phyloP scores from a whole-genome alignment of 2,329 filamentous ascomycete genomes.

The Pseudogymnoascus sp. region DNA sequence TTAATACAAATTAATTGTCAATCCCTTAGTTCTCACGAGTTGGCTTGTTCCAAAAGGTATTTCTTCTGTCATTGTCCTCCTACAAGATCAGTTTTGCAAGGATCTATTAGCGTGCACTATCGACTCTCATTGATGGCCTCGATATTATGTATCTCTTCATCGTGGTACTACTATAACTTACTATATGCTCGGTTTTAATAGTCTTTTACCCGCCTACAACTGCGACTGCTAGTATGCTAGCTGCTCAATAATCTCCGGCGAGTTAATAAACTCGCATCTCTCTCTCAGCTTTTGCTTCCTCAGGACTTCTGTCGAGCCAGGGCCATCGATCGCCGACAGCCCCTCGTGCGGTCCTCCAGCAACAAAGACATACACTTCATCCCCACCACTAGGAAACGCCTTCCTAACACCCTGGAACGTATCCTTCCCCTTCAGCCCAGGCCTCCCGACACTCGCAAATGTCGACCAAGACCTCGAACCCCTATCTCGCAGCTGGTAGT shows the following conservation, averaged over 20 bases:
- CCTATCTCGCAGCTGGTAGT: conserved; percentile 34
- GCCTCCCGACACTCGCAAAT: conserved; percentile 36
- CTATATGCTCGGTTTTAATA: too few species aligned
- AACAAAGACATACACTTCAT: conserved; percentile 33
- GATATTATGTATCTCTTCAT: too few species aligned
- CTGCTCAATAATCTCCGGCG: conserved; percentile 34
- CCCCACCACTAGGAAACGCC: conserved; percentile 27
- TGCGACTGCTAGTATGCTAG: conserved; percentile 15
- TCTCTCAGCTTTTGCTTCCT: conserved; percentile 37
- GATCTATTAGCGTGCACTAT: too few species aligned
- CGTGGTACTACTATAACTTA: too few species aligned
- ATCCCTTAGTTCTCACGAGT: neutral
- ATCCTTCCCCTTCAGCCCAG: conserved; percentile 26
- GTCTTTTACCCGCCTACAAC: neutral
- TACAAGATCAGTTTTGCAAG: too few species aligned
- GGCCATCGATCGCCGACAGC: conserved; percentile 34
- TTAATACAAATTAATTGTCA: neutral
- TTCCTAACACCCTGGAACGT: conserved; percentile 37
- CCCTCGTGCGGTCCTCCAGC: conserved; percentile 40
- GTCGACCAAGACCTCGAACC: conserved; percentile 41
- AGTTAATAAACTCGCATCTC: conserved; percentile 38
- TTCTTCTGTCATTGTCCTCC: too few species aligned
- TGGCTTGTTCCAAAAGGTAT: too few species aligned
- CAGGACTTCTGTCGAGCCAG: conserved; percentile 11
- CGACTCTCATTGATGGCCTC: too few species aligned